Conservation (phyloP, 106 monocot genomes). For the Allium cepa region DNA sequence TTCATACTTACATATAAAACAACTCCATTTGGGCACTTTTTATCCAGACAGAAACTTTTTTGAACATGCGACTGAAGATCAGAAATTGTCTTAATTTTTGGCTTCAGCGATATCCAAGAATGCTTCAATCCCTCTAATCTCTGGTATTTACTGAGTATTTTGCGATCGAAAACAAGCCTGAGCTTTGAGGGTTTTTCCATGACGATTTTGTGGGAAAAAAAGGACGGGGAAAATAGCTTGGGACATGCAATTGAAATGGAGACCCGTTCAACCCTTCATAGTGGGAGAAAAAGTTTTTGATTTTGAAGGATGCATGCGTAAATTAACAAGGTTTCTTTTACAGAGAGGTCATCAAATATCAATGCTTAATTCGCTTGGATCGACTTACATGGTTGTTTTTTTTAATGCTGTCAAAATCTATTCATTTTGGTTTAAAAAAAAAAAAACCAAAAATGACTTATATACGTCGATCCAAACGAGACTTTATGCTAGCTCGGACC, state of each 20-base stretch:
- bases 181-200: slow-evolving; percentile 22
- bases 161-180: slow-evolving; percentile 46
- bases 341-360: too few relatives aligned
- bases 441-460: too few relatives aligned
- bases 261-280: too few relatives aligned
- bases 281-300: too few relatives aligned
- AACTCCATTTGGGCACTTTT: slow-evolving; percentile 46
- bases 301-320: neutral
- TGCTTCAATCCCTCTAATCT: slow-evolving; percentile 37
- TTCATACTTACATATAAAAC: slow-evolving; percentile 42
- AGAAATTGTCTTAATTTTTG: slow-evolving; percentile 40
- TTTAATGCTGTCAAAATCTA: too few relatives aligned
- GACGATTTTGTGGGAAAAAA: neutral
- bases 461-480: too few relatives aligned
- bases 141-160: slow-evolving; percentile 41
- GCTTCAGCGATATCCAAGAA: slow-evolving; percentile 52
- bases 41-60: slow-evolving; percentile 29
- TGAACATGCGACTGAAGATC: slow-evolving; percentile 48
- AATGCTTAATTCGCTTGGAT: too few relatives aligned
- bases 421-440: too few relatives aligned
- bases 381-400: too few relatives aligned
- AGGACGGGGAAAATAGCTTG: neutral
- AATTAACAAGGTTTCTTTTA: too few relatives aligned
- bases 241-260: too few relatives aligned
- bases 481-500: too few relatives aligned